Conservation (phyloP, 345 rosid species). For the Euphorbia peplus region DNA sequence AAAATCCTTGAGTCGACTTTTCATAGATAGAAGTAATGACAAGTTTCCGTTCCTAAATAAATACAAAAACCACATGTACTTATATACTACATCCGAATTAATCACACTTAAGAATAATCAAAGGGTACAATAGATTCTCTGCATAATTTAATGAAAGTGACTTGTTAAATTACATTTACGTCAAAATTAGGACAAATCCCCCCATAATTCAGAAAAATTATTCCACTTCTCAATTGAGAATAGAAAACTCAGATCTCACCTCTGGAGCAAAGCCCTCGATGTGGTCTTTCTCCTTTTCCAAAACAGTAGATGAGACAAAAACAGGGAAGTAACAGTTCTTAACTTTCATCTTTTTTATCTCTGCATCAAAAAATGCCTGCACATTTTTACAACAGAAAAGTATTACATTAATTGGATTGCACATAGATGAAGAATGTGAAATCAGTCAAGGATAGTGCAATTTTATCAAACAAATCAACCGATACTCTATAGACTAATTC, state of each 20-base stretch:
- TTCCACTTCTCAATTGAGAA: neutral
- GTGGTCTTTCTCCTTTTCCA: conserved; percentile 93
- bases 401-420: neutral
- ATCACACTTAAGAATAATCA: neutral
- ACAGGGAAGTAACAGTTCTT: conserved; percentile 96
- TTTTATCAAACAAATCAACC: neutral
- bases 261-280: conserved; percentile 95
- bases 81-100: neutral
- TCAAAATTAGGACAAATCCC: neutral
- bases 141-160: neutral
- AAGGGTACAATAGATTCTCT: neutral
- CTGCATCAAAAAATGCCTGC: conserved; percentile 86
- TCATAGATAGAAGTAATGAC: neutral
- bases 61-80: neutral
- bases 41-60: neutral
- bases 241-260: conserved; percentile 42
- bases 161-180: neutral
- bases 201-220: neutral
- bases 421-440: neutral
- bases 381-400: conserved; percentile 19
- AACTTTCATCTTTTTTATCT: conserved; percentile 88
- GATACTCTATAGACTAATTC: neutral
- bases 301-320: conserved; percentile 81
- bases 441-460: neutral
- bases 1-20: neutral